Evolutionary conservation across 257 asterid species (phyloP).

Genomic region (Datura wrightii): DNA sequence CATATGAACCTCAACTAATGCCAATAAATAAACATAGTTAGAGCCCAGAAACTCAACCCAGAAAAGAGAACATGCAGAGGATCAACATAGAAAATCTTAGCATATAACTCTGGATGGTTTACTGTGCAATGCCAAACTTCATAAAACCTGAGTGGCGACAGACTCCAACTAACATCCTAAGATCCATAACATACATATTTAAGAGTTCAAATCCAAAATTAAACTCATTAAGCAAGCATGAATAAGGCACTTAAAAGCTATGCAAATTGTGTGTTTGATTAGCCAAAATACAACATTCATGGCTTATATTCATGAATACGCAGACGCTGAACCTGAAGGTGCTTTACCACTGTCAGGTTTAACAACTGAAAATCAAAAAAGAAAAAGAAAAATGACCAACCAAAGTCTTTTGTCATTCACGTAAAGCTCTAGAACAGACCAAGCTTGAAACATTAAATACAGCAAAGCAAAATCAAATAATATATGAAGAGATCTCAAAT

Average conservation of each 20-base stretch:
- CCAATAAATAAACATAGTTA: slow-evolving; percentile 22
- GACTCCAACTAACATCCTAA: slow-evolving; percentile 15
- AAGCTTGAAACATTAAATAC: neutral
- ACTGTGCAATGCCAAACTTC: slow-evolving; percentile 2
- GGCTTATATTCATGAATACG: neutral
- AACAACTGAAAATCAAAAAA: neutral
- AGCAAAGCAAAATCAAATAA: neutral
- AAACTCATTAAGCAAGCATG: neutral
- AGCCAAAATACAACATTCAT: slow-evolving; percentile 23
- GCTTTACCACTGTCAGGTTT: neutral
- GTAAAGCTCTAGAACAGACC: neutral
- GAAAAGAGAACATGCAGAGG: slow-evolving; percentile 16
- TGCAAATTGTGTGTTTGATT: neutral
- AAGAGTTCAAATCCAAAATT: neutral
- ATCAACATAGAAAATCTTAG: slow-evolving; percentile 30
- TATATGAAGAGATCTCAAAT: neutral
- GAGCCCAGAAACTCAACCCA: slow-evolving; percentile 15
- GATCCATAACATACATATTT: neutral
- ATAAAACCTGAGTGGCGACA: neutral
- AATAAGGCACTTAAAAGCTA: neutral
- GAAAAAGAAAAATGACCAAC: neutral
- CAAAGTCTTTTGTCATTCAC: neutral
- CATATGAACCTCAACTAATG: slow-evolving; percentile 50
- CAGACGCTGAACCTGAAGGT: neutral
- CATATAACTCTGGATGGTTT: neutral